Conservation (phyloP, 139 green algal species). For the Micractinium conductrix region DNA sequence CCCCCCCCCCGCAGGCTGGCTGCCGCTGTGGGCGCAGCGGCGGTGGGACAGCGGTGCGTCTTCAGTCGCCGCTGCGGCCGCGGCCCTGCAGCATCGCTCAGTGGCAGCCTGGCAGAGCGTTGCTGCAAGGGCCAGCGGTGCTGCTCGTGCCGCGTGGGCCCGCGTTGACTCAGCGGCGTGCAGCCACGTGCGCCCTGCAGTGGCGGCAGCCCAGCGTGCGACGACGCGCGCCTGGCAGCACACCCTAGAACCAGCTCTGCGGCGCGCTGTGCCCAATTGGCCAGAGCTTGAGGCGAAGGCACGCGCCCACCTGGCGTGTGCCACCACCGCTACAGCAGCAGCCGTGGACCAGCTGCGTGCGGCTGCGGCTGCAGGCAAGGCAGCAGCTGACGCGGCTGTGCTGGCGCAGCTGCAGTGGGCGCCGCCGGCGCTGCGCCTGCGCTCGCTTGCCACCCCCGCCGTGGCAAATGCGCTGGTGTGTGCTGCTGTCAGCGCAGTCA, state of each 20-base stretch:
- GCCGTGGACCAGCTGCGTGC: background rate
- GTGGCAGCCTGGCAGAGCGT: background rate
- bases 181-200: background rate
- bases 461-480: background rate
- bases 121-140: no score
- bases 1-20: background rate
- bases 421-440: background rate
- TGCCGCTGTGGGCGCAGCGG: slow-evolving; percentile 17
- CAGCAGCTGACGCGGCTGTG: background rate
- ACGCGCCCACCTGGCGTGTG: background rate
- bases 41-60: background rate
- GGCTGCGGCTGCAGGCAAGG: background rate
- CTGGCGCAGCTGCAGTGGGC: slow-evolving; percentile 18
- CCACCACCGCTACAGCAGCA: background rate
- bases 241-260: background rate
- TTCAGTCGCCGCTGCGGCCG: background rate
- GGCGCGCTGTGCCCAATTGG: background rate
- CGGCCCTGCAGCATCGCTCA: background rate
- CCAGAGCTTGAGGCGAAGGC: background rate
- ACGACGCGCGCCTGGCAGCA: background rate
- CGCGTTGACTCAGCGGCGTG: background rate
- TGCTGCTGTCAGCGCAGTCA: background rate
- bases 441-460: background rate
- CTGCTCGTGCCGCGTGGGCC: background rate
- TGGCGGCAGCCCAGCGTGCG: background rate